Evolutionary conservation across 1,284 basidiomycete species (phyloP), one percentile per base, ranked within the genome.

Genomic region (Afroboletus lepidellus): DNA sequence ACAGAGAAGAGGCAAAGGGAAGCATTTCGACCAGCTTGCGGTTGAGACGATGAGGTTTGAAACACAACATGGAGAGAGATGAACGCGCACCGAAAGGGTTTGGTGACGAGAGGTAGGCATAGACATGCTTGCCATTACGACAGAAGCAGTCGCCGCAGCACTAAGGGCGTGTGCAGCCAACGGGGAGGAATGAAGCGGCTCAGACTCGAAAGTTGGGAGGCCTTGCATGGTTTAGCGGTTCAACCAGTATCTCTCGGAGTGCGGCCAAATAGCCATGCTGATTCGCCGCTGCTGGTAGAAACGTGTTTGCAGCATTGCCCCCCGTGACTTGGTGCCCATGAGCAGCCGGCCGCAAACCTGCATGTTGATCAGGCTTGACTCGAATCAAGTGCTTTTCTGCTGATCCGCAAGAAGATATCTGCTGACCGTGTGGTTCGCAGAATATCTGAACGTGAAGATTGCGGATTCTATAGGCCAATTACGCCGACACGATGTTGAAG

Each of bases 21-120:
- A 68, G 64, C 66, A 71, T 68, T 59, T 71, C 66, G 55, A 69
- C 69, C 65, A 68, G 65, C 66, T 68, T 65, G 42, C 50, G 55
- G 39, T 57, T 48, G 29, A 46, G 41, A 48, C 30, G 44, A 46
- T 67, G 50, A 66, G 56, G 29, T 2, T 42, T 25, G 20, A 49
- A 53, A 25, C 37, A 51, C 18, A 36, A 48, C 55, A 67, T 62
- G 51, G 42, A 43, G 16, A 53, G 38, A 53, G 44, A 39, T 34
- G 38, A 43, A 34, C 32, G 56, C 69, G 52, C 62, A 67, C 66
- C 64, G 66, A 71, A 57, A 70, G 43, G 46, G 57, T 55, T 53
- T 63, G 54, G 49, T 52, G 57, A 55, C 60, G 66, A 49, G 56
- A 64, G 21, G 56, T 39, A 30, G 65, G 65, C 48, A 69, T 56